phyloP scores from a whole-genome alignment of 192 early-diverging fungal species.

The Gryganskiella cystojenkinii region DNA sequence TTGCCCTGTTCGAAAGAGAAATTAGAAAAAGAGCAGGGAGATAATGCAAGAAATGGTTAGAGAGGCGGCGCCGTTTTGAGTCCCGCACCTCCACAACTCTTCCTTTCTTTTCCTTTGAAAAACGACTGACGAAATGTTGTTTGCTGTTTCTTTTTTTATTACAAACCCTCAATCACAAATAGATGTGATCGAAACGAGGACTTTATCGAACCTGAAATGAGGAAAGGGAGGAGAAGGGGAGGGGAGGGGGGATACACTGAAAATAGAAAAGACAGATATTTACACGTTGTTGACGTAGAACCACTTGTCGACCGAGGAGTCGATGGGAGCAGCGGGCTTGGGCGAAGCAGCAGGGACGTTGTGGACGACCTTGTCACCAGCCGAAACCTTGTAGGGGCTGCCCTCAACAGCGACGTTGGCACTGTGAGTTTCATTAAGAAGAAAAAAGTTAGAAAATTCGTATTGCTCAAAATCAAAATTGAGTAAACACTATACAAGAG shows the following conservation, averaged over 20 bases:
- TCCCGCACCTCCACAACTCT: no score
- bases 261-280: not conserved
- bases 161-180: no score
- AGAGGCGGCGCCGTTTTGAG: not conserved
- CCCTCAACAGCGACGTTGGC: constrained; percentile 72
- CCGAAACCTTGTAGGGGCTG: constrained; percentile 78
- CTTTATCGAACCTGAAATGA: not conserved
- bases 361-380: constrained; percentile 64
- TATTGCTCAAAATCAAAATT: constrained; percentile 1
- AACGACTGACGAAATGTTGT: no score
- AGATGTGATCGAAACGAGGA: not conserved
- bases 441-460: no score
- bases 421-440: constrained; percentile 53
- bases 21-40: not conserved
- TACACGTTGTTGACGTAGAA: constrained; percentile 47
- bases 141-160: no score
- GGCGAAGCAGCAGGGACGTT: constrained; percentile 67
- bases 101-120: no score
- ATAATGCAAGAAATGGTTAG: not conserved
- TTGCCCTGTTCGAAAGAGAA: not conserved
- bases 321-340: constrained; percentile 75
- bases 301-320: constrained; percentile 67
- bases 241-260: not conserved
- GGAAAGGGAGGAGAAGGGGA: not conserved
- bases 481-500: not conserved